Conservation (phyloP, 2,329 filamentous ascomycete genomes). For the Neofusicoccum cordaticola region DNA sequence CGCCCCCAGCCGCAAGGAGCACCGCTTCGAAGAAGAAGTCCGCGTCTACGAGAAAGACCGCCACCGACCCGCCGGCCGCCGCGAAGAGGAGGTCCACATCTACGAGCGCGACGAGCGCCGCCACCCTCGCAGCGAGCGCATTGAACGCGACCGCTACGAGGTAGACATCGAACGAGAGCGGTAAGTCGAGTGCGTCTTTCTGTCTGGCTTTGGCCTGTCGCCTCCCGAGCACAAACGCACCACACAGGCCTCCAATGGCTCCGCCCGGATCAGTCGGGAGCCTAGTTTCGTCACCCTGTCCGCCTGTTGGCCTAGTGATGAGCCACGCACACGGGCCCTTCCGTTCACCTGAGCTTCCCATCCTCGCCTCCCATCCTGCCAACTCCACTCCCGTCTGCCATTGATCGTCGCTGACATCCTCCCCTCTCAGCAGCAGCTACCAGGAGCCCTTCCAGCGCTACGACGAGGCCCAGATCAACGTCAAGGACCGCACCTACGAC, state of each 20-base stretch:
- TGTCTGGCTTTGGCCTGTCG: neutral
- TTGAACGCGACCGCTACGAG: conserved; percentile 20
- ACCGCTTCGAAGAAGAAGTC: conserved; percentile 79
- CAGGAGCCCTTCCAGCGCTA: conserved; percentile 56
- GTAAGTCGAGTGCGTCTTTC: conserved; percentile 20
- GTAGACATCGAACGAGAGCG: conserved; percentile 29
- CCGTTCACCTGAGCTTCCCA: neutral
- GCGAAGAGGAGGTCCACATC: conserved; percentile 33
- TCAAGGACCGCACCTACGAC: conserved; percentile 49
- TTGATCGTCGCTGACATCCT: conserved; percentile 5
- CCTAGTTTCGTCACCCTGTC: conserved; percentile 27
- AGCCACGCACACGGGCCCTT: neutral
- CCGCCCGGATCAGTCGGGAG: conserved; percentile 3
- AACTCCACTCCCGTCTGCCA: conserved; percentile 15
- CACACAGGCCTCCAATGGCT: conserved; percentile 6
- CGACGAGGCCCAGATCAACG: conserved; percentile 65
- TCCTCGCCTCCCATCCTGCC: neutral
- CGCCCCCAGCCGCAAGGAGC: conserved; percentile 52
- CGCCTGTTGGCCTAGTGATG: conserved; percentile 2
- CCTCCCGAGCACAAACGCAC: conserved; percentile 26
- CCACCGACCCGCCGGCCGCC: conserved; percentile 58
- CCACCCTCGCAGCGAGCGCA: conserved; percentile 5
- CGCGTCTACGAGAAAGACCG: conserved; percentile 76
- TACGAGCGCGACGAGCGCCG: conserved; percentile 25
- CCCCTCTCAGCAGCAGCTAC: conserved; percentile 49